Evolutionary conservation across 192 early-diverging fungal genomes (phyloP).

Genomic region (Diversispora eburnea): DNA sequence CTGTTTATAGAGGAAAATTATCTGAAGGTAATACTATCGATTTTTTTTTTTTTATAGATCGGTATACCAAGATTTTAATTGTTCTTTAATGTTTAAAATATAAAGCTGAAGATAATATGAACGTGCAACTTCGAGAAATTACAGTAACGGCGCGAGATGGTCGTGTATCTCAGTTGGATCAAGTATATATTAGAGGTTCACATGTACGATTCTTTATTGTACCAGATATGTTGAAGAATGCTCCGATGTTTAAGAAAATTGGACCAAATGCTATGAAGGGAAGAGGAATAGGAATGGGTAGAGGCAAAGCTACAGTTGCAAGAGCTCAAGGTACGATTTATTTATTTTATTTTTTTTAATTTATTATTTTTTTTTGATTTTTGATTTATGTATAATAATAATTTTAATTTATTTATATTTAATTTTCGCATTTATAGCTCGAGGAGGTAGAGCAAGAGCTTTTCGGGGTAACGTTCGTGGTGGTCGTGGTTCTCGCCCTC

Average conservation of each 20-base stretch:
- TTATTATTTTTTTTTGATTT: background rate
- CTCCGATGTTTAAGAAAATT: constrained; percentile 95
- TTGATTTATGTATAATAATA: background rate
- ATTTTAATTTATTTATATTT: constrained; percentile 3
- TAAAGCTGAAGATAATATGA: constrained; percentile 97
- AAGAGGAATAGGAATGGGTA: constrained; percentile 76
- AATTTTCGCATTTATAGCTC: background rate
- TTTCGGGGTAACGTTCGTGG: constrained; percentile 23
- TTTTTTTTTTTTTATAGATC: background rate
- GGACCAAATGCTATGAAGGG: constrained; percentile 79
- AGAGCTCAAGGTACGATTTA: constrained; percentile 60
- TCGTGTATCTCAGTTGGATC: constrained; percentile 85
- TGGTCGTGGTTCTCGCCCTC: constrained; percentile 4
- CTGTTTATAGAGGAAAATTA: constrained; percentile 91
- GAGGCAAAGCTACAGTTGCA: constrained; percentile 81
- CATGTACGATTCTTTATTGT: constrained; percentile 91
- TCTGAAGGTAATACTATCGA: constrained; percentile 60
- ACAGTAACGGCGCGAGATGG: constrained; percentile 92
- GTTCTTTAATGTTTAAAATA: background rate
- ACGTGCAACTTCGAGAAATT: constrained; percentile 93
- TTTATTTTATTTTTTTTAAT: no score
- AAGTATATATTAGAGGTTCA: constrained; percentile 94
- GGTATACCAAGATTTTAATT: no score
- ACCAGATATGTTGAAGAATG: constrained; percentile 99
- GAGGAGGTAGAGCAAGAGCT: constrained; percentile 20